A percentile compares a stretch with the other conserved stretches of the same genome.
Conservation (phyloP, 176 grass and related monocot genomes). For the Canna indica region DNA sequence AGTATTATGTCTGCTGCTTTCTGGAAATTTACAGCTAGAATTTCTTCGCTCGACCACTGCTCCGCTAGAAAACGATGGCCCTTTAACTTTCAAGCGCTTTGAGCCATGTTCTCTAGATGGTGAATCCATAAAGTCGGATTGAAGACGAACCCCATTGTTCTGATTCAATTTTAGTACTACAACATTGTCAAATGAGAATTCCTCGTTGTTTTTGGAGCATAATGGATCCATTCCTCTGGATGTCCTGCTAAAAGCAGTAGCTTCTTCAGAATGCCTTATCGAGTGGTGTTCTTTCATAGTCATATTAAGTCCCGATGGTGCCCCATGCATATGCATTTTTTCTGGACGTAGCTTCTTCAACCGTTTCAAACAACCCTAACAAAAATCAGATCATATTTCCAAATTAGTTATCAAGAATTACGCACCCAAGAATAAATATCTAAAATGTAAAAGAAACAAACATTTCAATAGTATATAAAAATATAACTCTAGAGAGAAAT, state of each 20-base stretch:
- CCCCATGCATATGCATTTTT: conserved; percentile 3
- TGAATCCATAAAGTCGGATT: background rate
- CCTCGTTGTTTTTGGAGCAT: background rate
- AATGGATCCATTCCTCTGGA: too few species aligned
- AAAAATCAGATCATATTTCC: conserved; percentile 1
- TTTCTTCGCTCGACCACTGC: conserved; percentile 25
- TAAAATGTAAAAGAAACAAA: background rate
- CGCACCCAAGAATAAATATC: too few species aligned
- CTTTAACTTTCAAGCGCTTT: conserved; percentile 43
- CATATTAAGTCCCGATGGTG: too few species aligned
- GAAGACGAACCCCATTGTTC: background rate
- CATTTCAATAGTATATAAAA: too few species aligned
- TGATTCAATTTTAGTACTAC: background rate
- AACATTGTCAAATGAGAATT: background rate
- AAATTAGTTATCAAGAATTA: background rate
- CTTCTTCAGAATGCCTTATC: background rate
- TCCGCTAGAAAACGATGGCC: conserved; percentile 35
- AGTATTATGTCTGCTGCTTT: conserved; percentile 21
- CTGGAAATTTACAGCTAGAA: conserved; percentile 35
- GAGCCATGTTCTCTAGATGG: background rate
- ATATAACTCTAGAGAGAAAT: too few species aligned
- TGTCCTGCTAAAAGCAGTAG: background rate
- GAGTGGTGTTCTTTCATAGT: background rate
- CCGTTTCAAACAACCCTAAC: conserved; percentile 50
- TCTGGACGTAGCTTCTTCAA: conserved; percentile 58